These are phyloP conservation scores for Articulospora tetracladia DNA, from an alignment of 495 filamentous ascomycete species.

Conservation along the genomic window DNA sequence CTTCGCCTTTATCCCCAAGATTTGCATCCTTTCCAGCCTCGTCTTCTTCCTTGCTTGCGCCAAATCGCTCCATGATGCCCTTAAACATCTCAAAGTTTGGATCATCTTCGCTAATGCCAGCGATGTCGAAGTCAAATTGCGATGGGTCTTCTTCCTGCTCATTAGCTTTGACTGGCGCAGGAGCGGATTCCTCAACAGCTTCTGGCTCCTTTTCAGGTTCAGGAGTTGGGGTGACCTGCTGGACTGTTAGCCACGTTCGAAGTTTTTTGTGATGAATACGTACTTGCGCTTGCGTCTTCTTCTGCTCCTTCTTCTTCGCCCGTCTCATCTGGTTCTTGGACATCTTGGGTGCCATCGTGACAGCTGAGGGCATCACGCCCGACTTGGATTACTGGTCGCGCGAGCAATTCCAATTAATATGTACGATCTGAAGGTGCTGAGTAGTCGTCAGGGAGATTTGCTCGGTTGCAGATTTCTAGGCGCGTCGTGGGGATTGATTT, in stretches of 20 bases:
- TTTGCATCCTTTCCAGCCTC: conserved; percentile 53
- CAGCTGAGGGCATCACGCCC: conserved; percentile 14
- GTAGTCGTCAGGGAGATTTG: background rate
- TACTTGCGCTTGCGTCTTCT: conserved; percentile 47
- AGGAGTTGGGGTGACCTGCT: conserved; percentile 24
- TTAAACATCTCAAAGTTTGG: conserved; percentile 82
- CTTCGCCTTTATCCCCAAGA: conserved; percentile 71
- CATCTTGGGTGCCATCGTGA: conserved; percentile 59
- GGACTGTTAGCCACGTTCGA: conserved; percentile 14
- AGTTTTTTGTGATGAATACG: background rate
- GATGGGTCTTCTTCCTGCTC: conserved; percentile 31
- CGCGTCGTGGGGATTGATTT: background rate
- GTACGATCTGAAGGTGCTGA: background rate
- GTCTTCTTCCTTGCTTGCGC: conserved; percentile 52
- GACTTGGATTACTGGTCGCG: background rate
- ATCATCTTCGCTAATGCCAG: conserved; percentile 58
- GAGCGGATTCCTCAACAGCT: conserved; percentile 18
- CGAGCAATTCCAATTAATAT: background rate
- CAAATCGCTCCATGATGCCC: conserved; percentile 72
- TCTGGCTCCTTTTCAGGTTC: conserved; percentile 25
- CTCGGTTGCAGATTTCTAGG: background rate
- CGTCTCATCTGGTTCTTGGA: conserved; percentile 82
- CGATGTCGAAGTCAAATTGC: conserved; percentile 30
- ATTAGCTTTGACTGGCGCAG: conserved; percentile 4
- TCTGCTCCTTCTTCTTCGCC: conserved; percentile 87